phyloP scores from a whole-genome alignment of 2,329 filamentous ascomycete genomes.

The Ceratocystiopsis minuta region DNA sequence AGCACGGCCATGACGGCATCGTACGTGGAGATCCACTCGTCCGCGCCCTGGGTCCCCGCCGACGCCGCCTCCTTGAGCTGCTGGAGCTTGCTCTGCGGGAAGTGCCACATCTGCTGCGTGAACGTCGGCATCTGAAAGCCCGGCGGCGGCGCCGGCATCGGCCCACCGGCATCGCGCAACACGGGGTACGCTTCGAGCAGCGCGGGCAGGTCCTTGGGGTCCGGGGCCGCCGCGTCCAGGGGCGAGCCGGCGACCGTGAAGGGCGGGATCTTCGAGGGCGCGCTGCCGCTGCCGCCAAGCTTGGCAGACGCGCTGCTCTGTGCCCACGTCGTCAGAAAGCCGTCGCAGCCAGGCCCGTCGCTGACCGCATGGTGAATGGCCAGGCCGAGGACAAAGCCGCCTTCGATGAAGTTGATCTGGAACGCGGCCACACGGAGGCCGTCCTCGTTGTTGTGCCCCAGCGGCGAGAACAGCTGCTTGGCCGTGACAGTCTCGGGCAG shows the following conservation, averaged over 20 bases:
- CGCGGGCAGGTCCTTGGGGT: neutral
- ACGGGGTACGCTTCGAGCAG: neutral
- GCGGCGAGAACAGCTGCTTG: slow-evolving; percentile 5
- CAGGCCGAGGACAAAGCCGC: slow-evolving; percentile 13
- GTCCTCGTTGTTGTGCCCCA: slow-evolving; percentile 4
- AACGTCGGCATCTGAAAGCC: slow-evolving; percentile 6
- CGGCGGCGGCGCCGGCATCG: slow-evolving; percentile 1
- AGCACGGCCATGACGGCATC: slow-evolving; percentile 25
- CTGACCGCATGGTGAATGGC: slow-evolving; percentile 14
- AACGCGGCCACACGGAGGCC: slow-evolving; percentile 8
- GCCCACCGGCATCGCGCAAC: slow-evolving; percentile 4
- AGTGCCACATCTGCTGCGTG: slow-evolving; percentile 17
- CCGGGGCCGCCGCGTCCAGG: slow-evolving; percentile 2
- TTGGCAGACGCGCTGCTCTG: slow-evolving; percentile 10
- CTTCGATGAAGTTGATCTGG: slow-evolving; percentile 14
- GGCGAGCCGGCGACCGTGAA: neutral
- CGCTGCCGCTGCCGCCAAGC: slow-evolving; percentile 5
- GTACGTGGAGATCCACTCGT: slow-evolving; percentile 25
- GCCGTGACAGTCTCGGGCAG: slow-evolving; percentile 4
- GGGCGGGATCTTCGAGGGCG: neutral
- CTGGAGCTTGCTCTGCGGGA: slow-evolving; percentile 24
- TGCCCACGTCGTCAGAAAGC: slow-evolving; percentile 13
- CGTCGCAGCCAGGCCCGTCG: slow-evolving; percentile 12
- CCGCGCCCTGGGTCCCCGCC: slow-evolving; percentile 13
- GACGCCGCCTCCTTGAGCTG: slow-evolving; percentile 20